Evolutionary conservation across 2,329 filamentous ascomycete species (phyloP).

Genomic region (Exophiala sp.): DNA sequence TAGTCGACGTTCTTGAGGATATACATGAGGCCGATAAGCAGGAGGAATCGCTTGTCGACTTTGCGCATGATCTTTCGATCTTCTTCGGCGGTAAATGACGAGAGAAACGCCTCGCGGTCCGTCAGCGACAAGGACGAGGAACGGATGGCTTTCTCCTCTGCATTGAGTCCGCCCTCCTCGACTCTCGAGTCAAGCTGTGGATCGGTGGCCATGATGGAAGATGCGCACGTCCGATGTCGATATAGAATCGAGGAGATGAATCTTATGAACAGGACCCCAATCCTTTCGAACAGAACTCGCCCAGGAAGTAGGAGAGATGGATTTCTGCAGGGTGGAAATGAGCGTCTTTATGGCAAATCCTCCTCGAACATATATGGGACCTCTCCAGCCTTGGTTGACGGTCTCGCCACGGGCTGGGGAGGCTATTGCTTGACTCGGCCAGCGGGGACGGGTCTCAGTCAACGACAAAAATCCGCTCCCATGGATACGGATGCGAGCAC

Average conservation of each 20-base stretch:
- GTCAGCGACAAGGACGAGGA: slow-evolving; percentile 5
- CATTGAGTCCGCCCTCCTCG: slow-evolving; percentile 1
- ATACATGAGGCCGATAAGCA: slow-evolving; percentile 58
- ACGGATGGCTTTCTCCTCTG: slow-evolving; percentile 1
- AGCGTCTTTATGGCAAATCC: no score
- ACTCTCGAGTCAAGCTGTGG: slow-evolving; percentile 1
- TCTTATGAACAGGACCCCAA: background rate
- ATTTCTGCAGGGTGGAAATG: background rate
- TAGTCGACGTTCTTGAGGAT: slow-evolving; percentile 52
- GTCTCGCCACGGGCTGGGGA: no score
- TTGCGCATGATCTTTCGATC: slow-evolving; percentile 39
- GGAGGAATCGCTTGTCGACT: slow-evolving; percentile 60
- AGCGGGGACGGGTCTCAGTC: no score
- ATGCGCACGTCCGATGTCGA: no score
- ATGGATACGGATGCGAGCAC: no score
- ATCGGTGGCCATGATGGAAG: background rate
- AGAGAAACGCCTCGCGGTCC: slow-evolving; percentile 32
- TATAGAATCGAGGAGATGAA: no score
- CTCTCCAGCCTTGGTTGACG: no score
- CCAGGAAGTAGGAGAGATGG: no score
- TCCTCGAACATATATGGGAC: no score
- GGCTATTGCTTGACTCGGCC: no score
- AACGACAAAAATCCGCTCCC: no score
- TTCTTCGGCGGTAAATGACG: slow-evolving; percentile 38
- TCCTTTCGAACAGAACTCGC: no score